Base-by-base conservation (phyloP, 257 asterid species). In the Lithospermum erythrorhizon region DNA sequence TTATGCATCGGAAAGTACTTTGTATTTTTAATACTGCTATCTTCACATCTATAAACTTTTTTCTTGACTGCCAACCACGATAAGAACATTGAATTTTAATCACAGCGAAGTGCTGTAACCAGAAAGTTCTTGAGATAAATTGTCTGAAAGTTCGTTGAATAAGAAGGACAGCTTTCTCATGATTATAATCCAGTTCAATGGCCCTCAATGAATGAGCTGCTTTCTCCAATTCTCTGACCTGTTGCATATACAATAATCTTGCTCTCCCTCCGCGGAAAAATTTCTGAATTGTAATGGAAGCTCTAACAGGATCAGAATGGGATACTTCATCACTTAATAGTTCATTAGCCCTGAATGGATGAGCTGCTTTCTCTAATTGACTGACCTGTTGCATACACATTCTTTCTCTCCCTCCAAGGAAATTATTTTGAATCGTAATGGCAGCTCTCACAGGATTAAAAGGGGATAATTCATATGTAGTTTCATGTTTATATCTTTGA, bases 41-140 rank as follows among this genome's bases (percentile, higher is more conserved):
- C 75, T 68, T 87, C 76, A 77, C 66, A 73, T 59, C 64, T 55
- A 67, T 63, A 66, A 81, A 78, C 30, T 45, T 41, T 74, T 74
- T 75, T 73, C 82, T 78, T 76, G 69, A 70, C 67, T 70, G 59
- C 85, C 83, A 78, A 62, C 95, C 81, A 57, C 84, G 95, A 65
- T 61, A 75, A 66, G 75, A 70, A 45, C 94, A 79, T 79, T 88
- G 98, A 64, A 91, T 88, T 69, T 75, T 82, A 61, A 78, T 76
- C 49, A 93, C 95, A 62, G 98, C 95, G 48, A 21, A 58, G 68
- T 79, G 78, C 69, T 77, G 81, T 65, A 59, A 49, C 19, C 25
- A 75, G 58, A 71, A 62, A 64, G 71, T 61, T 68, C 68, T 49
- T 60, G 60, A 41, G 55, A 29, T 32, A 64, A 75, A 82, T 56